Conservation (phyloP, 345 rosid species). For the Populus deltoides region DNA sequence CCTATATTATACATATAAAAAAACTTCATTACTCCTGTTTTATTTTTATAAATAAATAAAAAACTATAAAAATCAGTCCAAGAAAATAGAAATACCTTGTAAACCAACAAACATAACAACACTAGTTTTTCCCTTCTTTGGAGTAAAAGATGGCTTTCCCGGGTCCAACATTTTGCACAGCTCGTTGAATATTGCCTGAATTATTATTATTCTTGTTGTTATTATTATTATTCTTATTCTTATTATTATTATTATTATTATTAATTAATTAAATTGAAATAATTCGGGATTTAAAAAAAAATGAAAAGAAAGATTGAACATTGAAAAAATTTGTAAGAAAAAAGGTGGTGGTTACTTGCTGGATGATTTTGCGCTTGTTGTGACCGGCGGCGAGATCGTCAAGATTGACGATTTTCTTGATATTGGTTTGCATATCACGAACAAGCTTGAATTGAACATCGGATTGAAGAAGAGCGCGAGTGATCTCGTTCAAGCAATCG, state of each 20-base stretch:
- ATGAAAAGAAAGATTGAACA: not conserved
- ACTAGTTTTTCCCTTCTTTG: slow-evolving; percentile 76
- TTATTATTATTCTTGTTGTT: too few species aligned
- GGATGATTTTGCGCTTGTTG: slow-evolving; percentile 87
- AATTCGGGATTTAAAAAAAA: not conserved
- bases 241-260: too few species aligned
- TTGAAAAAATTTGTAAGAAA: too few species aligned
- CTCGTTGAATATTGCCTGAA: slow-evolving; percentile 81
- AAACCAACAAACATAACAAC: slow-evolving; percentile 86
- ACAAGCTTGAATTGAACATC: slow-evolving; percentile 95
- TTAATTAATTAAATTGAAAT: too few species aligned
- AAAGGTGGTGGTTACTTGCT: slow-evolving; percentile 42
- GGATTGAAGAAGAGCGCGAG: slow-evolving; percentile 78
- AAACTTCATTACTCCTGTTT: too few species aligned
- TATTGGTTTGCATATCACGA: slow-evolving; percentile 80
- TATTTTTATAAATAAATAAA: too few species aligned
- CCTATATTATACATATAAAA: slow-evolving; percentile 28
- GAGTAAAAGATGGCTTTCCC: slow-evolving; percentile 79
- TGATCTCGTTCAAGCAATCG: slow-evolving; percentile 90
- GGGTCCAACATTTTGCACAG: slow-evolving; percentile 88
- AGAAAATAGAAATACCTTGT: slow-evolving; percentile 49
- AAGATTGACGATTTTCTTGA: slow-evolving; percentile 86
- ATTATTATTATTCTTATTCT: too few species aligned
- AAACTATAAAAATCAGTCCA: too few species aligned
- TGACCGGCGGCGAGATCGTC: slow-evolving; percentile 96